Evolutionary conservation across 2,329 filamentous ascomycete species (phyloP).

Genomic region (Thielaviopsis populi): DNA sequence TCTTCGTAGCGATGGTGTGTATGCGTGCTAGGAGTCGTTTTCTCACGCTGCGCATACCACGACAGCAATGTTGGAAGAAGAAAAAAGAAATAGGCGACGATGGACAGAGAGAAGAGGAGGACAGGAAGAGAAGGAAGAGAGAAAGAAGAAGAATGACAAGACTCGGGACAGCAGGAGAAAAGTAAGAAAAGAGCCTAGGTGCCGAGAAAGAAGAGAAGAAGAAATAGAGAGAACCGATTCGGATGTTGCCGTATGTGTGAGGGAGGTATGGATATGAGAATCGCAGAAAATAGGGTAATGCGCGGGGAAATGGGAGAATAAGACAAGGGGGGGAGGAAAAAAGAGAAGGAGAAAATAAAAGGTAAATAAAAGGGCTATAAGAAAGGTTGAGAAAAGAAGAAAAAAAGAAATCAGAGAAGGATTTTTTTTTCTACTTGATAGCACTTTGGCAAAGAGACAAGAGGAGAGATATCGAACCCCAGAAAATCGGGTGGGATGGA

Average conservation of each 20-base stretch:
- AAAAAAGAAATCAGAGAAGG: not conserved
- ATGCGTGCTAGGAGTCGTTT: not conserved
- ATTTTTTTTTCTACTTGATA: not conserved
- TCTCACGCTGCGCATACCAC: constrained; percentile 8
- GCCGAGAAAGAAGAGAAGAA: not conserved
- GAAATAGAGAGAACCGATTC: not conserved
- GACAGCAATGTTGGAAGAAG: not conserved
- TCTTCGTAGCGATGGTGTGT: not conserved
- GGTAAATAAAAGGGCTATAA: not conserved
- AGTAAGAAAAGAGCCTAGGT: not conserved
- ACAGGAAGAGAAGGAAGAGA: not conserved
- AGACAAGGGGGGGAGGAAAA: not conserved
- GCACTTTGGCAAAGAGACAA: not conserved
- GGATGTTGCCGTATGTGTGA: not conserved
- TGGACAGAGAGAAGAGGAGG: not conserved
- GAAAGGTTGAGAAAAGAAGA: not conserved
- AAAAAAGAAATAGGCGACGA: not conserved
- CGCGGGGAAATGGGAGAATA: not conserved
- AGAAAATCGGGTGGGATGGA: constrained; percentile 2
- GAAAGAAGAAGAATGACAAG: not conserved
- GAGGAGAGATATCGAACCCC: constrained; percentile 1
- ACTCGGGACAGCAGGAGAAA: not conserved
- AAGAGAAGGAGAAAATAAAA: not conserved
- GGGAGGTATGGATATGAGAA: not conserved
- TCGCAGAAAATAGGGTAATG: not conserved